Evolutionary conservation across 2,329 filamentous ascomycete species (phyloP).

Genomic region (Pyrenophora graminea): DNA sequence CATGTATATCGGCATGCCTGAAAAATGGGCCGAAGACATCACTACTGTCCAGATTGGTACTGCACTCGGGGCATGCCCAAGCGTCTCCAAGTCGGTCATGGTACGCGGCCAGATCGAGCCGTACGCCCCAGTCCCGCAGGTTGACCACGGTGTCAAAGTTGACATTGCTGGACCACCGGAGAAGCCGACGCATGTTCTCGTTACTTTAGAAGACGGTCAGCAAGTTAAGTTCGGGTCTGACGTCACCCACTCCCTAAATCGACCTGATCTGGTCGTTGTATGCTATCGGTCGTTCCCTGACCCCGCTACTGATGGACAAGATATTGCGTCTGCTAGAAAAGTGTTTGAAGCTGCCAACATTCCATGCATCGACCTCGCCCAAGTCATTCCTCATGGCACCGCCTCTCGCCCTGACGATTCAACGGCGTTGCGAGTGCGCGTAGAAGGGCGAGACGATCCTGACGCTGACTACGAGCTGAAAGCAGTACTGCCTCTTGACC

Average conservation of each 20-base stretch:
- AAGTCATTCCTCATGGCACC: constrained; percentile 32
- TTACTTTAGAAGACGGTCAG: constrained; percentile 32
- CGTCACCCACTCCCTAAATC: constrained; percentile 7
- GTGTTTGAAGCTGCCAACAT: constrained; percentile 30
- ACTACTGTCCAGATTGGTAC: constrained; percentile 38
- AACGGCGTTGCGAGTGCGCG: constrained; percentile 33
- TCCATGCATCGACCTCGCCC: constrained; percentile 39
- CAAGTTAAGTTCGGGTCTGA: constrained; percentile 26
- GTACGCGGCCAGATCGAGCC: constrained; percentile 42
- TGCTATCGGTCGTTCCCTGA: constrained; percentile 28
- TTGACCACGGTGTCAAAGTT: constrained; percentile 33
- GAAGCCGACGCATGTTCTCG: constrained; percentile 12
- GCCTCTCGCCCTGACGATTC: constrained; percentile 25
- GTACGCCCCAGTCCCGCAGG: constrained; percentile 34
- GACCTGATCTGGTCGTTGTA: constrained; percentile 40
- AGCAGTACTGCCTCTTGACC: constrained; percentile 41
- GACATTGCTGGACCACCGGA: constrained; percentile 13
- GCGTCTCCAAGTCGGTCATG: constrained; percentile 41
- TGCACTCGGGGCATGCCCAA: constrained; percentile 37
- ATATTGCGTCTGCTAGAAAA: constrained; percentile 28
- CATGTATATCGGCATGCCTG: constrained; percentile 38
- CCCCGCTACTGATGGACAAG: constrained; percentile 18
- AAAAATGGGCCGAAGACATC: constrained; percentile 37
- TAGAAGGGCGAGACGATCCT: constrained; percentile 36
- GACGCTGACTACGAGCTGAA: constrained; percentile 30